phyloP scores from a whole-genome alignment of 1,139 yeast species.

The Geotrichum klebahnii region DNA sequence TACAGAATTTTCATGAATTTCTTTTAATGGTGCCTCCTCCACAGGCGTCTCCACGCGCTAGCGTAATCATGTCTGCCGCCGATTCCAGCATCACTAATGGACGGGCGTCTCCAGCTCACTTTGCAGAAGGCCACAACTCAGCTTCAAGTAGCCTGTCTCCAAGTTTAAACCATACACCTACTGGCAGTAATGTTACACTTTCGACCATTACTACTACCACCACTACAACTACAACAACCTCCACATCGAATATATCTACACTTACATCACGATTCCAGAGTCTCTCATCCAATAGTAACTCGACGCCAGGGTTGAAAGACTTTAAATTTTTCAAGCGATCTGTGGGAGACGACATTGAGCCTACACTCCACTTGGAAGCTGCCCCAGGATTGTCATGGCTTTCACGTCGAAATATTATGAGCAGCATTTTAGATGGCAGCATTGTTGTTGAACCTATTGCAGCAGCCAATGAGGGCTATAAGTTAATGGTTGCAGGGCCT shows the following conservation, averaged over 20 bases:
- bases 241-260: conserved; percentile 9
- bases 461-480: conserved; percentile 62
- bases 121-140: conserved; percentile 26
- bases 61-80: conserved; percentile 1
- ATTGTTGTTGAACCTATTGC: conserved; percentile 84
- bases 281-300: conserved; percentile 6
- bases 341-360: conserved; percentile 76
- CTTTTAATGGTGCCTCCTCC: conserved; percentile 16
- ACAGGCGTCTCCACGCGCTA: conserved; percentile 5
- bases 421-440: conserved; percentile 69
- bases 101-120: conserved; percentile 26
- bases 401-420: conserved; percentile 56
- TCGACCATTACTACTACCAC: conserved; percentile 19
- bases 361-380: conserved; percentile 54
- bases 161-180: not conserved
- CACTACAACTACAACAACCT: not conserved
- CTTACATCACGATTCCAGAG: conserved; percentile 20
- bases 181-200: conserved; percentile 2
- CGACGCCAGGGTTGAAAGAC: conserved; percentile 42
- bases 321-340: conserved; percentile 62
- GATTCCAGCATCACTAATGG: conserved; percentile 22
- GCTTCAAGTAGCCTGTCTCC: conserved; percentile 12
- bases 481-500: conserved; percentile 14
- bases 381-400: conserved; percentile 63
- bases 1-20: conserved; percentile 23